phyloP scores from a whole-genome alignment of 106 monocot genomes.

The Alisma plantagoaquatica region DNA sequence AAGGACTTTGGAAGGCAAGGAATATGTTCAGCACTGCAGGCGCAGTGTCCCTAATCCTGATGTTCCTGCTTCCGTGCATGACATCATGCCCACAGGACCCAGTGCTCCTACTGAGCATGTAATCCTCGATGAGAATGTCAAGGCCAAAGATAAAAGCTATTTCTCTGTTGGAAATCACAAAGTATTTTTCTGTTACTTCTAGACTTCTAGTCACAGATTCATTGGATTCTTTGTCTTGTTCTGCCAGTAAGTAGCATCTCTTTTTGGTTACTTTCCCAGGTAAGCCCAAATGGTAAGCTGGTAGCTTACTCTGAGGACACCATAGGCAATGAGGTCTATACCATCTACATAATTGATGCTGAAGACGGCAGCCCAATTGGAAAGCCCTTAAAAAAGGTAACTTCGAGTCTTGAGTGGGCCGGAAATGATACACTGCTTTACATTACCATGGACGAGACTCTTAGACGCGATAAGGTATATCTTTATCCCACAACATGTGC shows the following conservation, averaged over 20 bases:
- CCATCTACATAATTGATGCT: conserved; percentile 63
- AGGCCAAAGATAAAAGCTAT: conserved; percentile 65
- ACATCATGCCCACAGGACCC: conserved; percentile 73
- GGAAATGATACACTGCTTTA: conserved; percentile 62
- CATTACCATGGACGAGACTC: conserved; percentile 74
- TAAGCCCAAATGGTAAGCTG: conserved; percentile 72
- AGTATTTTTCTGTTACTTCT: too few species aligned
- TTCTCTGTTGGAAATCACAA: conserved; percentile 77
- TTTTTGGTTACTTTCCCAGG: conserved; percentile 32
- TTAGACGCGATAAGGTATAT: conserved; percentile 67
- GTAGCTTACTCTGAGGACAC: conserved; percentile 82
- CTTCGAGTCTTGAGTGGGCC: conserved; percentile 62
- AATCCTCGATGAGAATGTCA: conserved; percentile 94
- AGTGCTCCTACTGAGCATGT: conserved; percentile 74
- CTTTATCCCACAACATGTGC: too few species aligned
- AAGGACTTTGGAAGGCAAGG: conserved; percentile 76
- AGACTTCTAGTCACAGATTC: too few species aligned
- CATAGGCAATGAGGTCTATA: conserved; percentile 83
- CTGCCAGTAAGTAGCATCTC: too few species aligned
- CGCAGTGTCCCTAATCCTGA: conserved; percentile 28
- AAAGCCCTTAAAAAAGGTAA: conserved; percentile 37
- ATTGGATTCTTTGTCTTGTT: too few species aligned
- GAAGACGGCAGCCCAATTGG: conserved; percentile 49
- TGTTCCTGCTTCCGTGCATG: conserved; percentile 46
- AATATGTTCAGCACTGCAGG: conserved; percentile 91